Evolutionary conservation across 257 asterid species (phyloP), one percentile per base, ranked within the genome.

Genomic region (Nyctanthes arbortristis): DNA sequence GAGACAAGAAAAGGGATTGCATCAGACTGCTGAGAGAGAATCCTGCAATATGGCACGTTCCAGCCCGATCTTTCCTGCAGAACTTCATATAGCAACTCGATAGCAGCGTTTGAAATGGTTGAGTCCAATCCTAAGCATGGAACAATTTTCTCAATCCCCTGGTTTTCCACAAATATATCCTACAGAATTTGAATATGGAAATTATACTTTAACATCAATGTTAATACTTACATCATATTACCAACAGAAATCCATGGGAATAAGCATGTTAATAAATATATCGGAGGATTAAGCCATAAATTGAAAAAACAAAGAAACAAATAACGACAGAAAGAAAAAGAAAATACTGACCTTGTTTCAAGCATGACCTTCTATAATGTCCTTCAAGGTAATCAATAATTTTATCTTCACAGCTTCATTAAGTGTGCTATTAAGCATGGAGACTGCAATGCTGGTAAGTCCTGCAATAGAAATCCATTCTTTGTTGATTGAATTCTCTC

Each of bases 401-500:
- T 70, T 75, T 66, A 12, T 64, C 66, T 55, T 79, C 65, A 73
- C 75, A 71, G 60, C 82, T 43, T 69, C 63, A 24, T 28, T 57
- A 31, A 8, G 62, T 37, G 8, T 49, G 61, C 61, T 57, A 20
- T 74, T 80, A 61, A 82, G 75, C 75, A 78, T 33, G 4, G 73
- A 40, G 59, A 80, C 77, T 30, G 70, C 75, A 57, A 73, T 62
- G 28, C 73, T 72, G 3, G 86, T 82, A 18, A 84, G 60, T 24
- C 93, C 90, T 16, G 79, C 87, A n/a, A 82, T 82, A 9, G 88
- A 80, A 63, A 82, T 75, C 93, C 93, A 87, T 6, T 87, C 93
- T 77, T 71, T 82, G 67, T 76, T 87, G 57, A 84, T 79, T 7
- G 80, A 74, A 55, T 77, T 77, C 77, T 71, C 85, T 29, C 60